A percentile compares a stretch with the other conserved stretches of the same genome.
Conservation (phyloP, 192 early-diverging fungal species). For the Mycoemilia scoparia region DNA sequence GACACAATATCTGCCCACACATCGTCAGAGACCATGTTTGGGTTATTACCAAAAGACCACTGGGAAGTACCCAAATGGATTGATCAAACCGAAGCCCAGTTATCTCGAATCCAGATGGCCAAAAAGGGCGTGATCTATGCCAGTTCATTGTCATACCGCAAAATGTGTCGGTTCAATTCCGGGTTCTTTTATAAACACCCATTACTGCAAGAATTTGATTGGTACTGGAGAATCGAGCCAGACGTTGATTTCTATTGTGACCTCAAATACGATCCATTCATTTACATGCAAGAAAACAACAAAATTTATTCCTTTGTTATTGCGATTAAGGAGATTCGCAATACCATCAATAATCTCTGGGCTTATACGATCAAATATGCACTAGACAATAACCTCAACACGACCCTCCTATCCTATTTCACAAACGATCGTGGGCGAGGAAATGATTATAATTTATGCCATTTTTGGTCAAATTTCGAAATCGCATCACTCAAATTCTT, state of each 20-base stretch:
- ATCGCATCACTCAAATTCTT: constrained; percentile 48
- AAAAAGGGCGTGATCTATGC: constrained; percentile 47
- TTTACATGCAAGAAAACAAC: constrained; percentile 50
- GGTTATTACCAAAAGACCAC: constrained; percentile 29
- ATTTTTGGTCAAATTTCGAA: constrained; percentile 73
- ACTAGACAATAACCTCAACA: constrained; percentile 8
- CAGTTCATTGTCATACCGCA: constrained; percentile 56
- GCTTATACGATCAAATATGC: constrained; percentile 22
- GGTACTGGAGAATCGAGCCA: constrained; percentile 82
- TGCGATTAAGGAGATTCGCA: constrained; percentile 28
- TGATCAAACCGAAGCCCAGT: constrained; percentile 10
- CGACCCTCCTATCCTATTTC: constrained; percentile 21
- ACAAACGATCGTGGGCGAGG: constrained; percentile 3
- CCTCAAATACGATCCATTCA: constrained; percentile 67
- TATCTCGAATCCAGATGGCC: constrained; percentile 36
- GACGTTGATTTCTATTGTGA: constrained; percentile 67
- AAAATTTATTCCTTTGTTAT: constrained; percentile 55
- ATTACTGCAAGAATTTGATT: constrained; percentile 47
- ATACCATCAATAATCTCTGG: constrained; percentile 37
- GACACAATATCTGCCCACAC: constrained; percentile 19
- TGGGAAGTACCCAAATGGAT: constrained; percentile 31
- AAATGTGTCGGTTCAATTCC: constrained; percentile 65
- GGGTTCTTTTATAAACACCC: constrained; percentile 45
- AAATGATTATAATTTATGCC: constrained; percentile 42
- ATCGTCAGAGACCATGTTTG: constrained; percentile 33